Evolutionary conservation across 768 basidiomycete species (phyloP), one percentile per base, ranked within the genome.

Genomic region (Boletus subcaerulescens): DNA sequence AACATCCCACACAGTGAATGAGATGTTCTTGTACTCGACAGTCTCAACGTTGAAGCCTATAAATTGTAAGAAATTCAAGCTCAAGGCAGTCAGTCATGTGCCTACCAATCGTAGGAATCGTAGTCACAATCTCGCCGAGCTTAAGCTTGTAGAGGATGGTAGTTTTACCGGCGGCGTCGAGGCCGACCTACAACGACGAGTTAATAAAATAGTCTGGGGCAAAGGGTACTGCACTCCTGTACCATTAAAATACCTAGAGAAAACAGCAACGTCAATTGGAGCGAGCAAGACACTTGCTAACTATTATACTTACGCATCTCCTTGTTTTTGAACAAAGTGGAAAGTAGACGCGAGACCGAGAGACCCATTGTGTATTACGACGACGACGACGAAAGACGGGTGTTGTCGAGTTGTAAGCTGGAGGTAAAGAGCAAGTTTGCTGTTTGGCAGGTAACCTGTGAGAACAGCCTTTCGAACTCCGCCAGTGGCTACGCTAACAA

Each of bases 1-100:
- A 60, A 99, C 97, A 77, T 99, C 97, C 97, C 97, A 98, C 44
- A 98, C 97, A 22, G 96, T 99, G 85, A 99, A 99, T 24, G 94
- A 97, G 62, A 98, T 98, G 82, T 98, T 99, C 84, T 98, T 98
- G 80, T 99, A 98, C 76, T 98, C 96, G 63, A 99, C 97, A 58
- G 97, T 98, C 83, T 99, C 97, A 65, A 99, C 97, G 73, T 99
- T 99, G 83, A 99, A 99, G 56, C 97, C 97, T 98, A 62, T 22
- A 39, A n/a, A 29, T 64, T 55, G 67, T 64, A 47, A 60, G 51
- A 56, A 56, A 45, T 31, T 8, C 24, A 18, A 31, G 17, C 36
- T 12, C 36, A 41, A 24, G 45, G 43, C 17, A 40, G 39, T 39
- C 45, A 55, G 53, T 56, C 56, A 52, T 57, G 58, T 57, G 79